Evolutionary conservation across 2,329 filamentous ascomycete species (phyloP).

Genomic region (Ilyonectria destructans): DNA sequence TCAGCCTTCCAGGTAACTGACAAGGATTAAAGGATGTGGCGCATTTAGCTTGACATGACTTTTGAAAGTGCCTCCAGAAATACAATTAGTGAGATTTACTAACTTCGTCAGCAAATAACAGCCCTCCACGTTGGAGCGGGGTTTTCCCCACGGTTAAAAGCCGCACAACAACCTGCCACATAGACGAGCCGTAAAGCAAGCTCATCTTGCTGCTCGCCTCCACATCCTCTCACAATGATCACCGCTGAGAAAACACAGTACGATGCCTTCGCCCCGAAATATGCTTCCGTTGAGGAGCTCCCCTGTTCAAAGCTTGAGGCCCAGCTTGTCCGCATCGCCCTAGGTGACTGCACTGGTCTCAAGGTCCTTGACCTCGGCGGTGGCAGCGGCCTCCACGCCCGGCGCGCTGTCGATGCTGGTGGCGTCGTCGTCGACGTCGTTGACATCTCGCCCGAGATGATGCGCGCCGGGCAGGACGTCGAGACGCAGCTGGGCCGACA

Average conservation of each 20-base stretch:
- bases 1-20: too few relatives aligned
- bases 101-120: slow-evolving; percentile 7
- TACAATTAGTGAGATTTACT: neutral
- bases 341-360: neutral
- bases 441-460: slow-evolving; percentile 8
- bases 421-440: slow-evolving; percentile 3
- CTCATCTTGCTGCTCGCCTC: neutral
- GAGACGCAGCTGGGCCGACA: slow-evolving; percentile 4
- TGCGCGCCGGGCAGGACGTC: slow-evolving; percentile 6
- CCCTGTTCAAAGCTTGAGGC: slow-evolving; percentile 8
- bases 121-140: slow-evolving; percentile 2
- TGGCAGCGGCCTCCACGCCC: slow-evolving; percentile 5
- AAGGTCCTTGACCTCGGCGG: slow-evolving; percentile 8
- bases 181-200: neutral
- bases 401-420: slow-evolving; percentile 4
- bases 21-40: too few relatives aligned
- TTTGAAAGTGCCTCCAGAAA: too few relatives aligned
- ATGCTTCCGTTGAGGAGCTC: slow-evolving; percentile 7
- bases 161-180: neutral
- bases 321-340: neutral
- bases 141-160: neutral
- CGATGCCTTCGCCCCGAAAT: slow-evolving; percentile 10
- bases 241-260: slow-evolving; percentile 6
- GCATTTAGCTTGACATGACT: too few relatives aligned
- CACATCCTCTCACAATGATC: slow-evolving; percentile 2